phyloP scores from a whole-genome alignment of 2,329 filamentous ascomycete genomes.

The Alternaria alternata region DNA sequence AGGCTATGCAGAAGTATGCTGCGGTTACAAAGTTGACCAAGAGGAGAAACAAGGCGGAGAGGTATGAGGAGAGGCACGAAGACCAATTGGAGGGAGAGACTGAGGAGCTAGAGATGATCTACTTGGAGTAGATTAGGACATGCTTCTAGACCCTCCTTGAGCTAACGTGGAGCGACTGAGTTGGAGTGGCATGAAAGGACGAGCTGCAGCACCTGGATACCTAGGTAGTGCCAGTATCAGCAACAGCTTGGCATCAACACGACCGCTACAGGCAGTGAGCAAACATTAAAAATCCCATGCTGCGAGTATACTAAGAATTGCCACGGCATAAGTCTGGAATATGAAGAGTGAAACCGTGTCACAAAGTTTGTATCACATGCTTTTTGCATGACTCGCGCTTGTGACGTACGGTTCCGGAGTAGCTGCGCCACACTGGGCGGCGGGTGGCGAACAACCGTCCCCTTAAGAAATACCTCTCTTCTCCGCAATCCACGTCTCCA shows the following conservation, averaged over 20 bases:
- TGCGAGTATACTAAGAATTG: background rate
- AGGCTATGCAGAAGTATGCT: slow-evolving; percentile 10
- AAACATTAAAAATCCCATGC: no score
- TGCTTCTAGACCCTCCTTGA: background rate
- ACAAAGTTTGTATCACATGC: background rate
- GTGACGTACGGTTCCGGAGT: slow-evolving; percentile 3
- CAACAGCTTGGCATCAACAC: background rate
- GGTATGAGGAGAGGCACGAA: slow-evolving; percentile 13
- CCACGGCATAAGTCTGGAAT: background rate
- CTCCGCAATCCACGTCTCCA: background rate
- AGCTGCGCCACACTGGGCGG: slow-evolving; percentile 13
- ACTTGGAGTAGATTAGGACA: background rate
- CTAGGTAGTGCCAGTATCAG: no score
- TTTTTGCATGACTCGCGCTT: slow-evolving; percentile 1
- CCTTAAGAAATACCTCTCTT: background rate
- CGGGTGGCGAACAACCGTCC: slow-evolving; percentile 10
- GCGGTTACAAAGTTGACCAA: slow-evolving; percentile 3
- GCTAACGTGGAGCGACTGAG: background rate
- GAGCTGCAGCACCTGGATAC: no score
- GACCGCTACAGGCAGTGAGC: background rate
- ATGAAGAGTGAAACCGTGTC: slow-evolving; percentile 1
- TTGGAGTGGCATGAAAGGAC: background rate
- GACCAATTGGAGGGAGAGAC: background rate
- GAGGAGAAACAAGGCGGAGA: slow-evolving; percentile 11
- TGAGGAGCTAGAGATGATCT: background rate